Evolutionary conservation across 768 basidiomycete genomes (phyloP), one percentile per base, ranked within the genome.

Genomic region (Clavaria fumosa): DNA sequence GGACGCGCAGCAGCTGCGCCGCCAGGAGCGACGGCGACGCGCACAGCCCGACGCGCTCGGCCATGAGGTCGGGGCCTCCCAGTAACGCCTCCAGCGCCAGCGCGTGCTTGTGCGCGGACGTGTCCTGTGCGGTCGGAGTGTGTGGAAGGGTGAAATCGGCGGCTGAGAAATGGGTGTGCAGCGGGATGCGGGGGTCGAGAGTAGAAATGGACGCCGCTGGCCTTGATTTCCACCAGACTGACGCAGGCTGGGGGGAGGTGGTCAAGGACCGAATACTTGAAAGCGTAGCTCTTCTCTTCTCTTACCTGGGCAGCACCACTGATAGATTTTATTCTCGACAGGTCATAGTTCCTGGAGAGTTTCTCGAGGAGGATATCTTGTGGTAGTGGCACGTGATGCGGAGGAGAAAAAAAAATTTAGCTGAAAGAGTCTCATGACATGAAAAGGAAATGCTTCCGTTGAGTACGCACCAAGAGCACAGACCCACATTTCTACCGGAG

Each of bases 401-500:
- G 50, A 51, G 43, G 54, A 54, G 56, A 54, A 50, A 51, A 52
- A 52, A 51, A 40, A 27, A 56, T 56, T 54, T 44, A 40, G 47
- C 51, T 31, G 44, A 49, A 44, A 4, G 41, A 38, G 43, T 46
- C 31, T 41, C 48, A 49, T 44, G 44, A 52, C 46, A 24, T 15
- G 48, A 45, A 56, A 63, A 65, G 71, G 66, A 61, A 64, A 72
- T 74, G 74, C 59, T 77, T 73, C 71, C 73, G 72, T 59, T 50
- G 50, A 44, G 40, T 38, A 47, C 77, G 57, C 54, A 84, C 85
- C 85, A 35, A 89, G 69, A 11, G 68, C 79, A 53, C 82, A 84
- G 38, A 85, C 74, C 84, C 84, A 88, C 80, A 88, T 84, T 50
- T 89, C 84, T 32, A 89, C 69, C 1, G 85, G 84, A 5, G 84